A percentile compares a stretch with the other conserved stretches of the same genome.
Conservation (phyloP, 83 land plant genomes). For the Picea abies region DNA sequence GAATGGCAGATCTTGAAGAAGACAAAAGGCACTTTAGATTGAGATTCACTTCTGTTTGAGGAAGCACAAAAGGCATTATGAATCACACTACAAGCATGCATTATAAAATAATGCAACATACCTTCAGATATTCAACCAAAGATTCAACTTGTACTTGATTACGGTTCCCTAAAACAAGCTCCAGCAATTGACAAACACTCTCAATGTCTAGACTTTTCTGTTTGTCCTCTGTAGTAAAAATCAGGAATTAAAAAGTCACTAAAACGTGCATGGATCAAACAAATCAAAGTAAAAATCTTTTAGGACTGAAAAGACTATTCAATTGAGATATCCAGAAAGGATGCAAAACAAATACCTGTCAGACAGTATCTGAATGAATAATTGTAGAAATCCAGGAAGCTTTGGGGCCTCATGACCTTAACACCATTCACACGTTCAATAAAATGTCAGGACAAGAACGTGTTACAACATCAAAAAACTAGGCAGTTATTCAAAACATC, state of each 20-base stretch:
- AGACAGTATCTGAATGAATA: constrained; percentile 85
- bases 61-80: background rate
- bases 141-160: constrained; percentile 65
- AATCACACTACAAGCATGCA: background rate
- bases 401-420: constrained; percentile 63
- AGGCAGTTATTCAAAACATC: too few species aligned
- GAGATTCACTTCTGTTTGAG: too few species aligned
- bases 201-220: constrained; percentile 93
- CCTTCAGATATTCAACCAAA: constrained; percentile 77
- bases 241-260: background rate
- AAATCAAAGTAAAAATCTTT: too few species aligned
- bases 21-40: too few species aligned
- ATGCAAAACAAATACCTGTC: constrained; percentile 65
- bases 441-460: background rate
- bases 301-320: too few species aligned
- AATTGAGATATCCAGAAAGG: background rate
- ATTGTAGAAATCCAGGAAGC: constrained; percentile 71
- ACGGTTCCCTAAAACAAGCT: constrained; percentile 68
- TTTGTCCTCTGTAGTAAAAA: constrained; percentile 41
- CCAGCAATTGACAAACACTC: constrained; percentile 75
- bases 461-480: too few species aligned
- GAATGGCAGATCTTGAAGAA: too few species aligned
- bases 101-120: constrained; percentile 13
- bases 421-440: background rate
- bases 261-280: background rate